phyloP scores from a whole-genome alignment of 208 protist species.

The Blastocrithidia nonstop region DNA sequence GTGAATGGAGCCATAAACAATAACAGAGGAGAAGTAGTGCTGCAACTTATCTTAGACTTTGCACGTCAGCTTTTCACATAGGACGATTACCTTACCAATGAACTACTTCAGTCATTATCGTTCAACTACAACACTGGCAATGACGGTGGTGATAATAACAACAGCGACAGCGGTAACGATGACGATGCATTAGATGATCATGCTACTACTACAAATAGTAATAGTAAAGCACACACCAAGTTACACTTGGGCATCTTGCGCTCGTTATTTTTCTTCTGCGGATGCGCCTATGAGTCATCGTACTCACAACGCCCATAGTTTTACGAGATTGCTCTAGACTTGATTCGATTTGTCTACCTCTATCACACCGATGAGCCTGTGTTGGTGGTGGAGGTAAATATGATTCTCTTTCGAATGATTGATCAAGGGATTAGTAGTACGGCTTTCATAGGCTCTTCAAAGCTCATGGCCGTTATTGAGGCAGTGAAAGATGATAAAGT shows the following conservation, averaged over 20 bases:
- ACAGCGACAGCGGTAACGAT: constrained; percentile 5
- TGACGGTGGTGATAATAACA: neutral
- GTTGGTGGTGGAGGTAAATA: constrained; percentile 60
- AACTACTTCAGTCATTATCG: constrained; percentile 50
- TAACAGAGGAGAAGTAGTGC: constrained; percentile 20
- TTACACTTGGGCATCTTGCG: constrained; percentile 64
- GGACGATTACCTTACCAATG: constrained; percentile 50
- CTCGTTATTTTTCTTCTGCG: constrained; percentile 75
- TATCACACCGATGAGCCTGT: constrained; percentile 52
- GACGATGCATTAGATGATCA: neutral
- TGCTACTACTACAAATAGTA: neutral
- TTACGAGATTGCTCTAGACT: constrained; percentile 49
- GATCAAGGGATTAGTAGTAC: constrained; percentile 25
- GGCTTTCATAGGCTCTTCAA: constrained; percentile 41
- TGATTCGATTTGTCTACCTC: constrained; percentile 62
- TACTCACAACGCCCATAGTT: constrained; percentile 22
- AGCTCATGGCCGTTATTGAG: constrained; percentile 32
- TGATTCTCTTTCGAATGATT: constrained; percentile 38
- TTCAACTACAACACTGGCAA: constrained; percentile 11
- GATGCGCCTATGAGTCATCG: constrained; percentile 51
- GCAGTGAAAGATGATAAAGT: constrained; percentile 39
- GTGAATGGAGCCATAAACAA: constrained; percentile 24
- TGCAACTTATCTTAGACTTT: constrained; percentile 43
- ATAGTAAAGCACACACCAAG: constrained; percentile 3
- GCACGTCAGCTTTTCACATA: constrained; percentile 32